Evolutionary conservation across 768 basidiomycete genomes (phyloP).

Genomic region (Tremella mesenterica): DNA sequence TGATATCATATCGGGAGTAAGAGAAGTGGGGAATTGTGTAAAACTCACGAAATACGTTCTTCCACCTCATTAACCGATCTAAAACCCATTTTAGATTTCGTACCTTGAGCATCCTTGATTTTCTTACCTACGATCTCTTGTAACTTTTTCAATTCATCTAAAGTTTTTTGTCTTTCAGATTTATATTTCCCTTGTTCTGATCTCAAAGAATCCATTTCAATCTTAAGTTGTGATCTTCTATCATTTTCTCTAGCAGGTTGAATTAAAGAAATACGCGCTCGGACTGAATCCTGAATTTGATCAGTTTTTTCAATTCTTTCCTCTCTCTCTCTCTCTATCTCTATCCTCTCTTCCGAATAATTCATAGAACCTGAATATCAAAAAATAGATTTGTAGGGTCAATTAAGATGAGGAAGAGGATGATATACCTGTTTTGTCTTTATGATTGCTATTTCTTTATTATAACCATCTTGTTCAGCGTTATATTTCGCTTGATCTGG

Average conservation of each 20-base stretch:
- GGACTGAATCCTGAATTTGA: constrained; percentile 36
- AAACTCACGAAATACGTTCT: constrained; percentile 66
- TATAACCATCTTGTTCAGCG: constrained; percentile 71
- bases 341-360: neutral
- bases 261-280: constrained; percentile 30
- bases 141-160: constrained; percentile 68
- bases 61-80: constrained; percentile 81
- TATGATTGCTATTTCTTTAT: constrained; percentile 70
- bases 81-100: constrained; percentile 66
- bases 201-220: constrained; percentile 72
- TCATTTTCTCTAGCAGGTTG: constrained; percentile 53
- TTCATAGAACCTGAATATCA: neutral
- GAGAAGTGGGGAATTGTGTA: too few relatives aligned
- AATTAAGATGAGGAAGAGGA: too few relatives aligned
- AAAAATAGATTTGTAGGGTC: too few relatives aligned
- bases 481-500: constrained; percentile 84
- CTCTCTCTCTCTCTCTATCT: too few relatives aligned
- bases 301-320: neutral
- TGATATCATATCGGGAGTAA: too few relatives aligned
- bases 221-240: constrained; percentile 59
- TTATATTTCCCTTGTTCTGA: constrained; percentile 71
- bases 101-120: constrained; percentile 78
- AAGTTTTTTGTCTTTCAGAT: constrained; percentile 51
- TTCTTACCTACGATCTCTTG: constrained; percentile 75
- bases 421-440: constrained; percentile 68